These are phyloP conservation scores for Kandelia obovata DNA, from an alignment of 345 rosid genomes.

Conservation along the genomic window DNA sequence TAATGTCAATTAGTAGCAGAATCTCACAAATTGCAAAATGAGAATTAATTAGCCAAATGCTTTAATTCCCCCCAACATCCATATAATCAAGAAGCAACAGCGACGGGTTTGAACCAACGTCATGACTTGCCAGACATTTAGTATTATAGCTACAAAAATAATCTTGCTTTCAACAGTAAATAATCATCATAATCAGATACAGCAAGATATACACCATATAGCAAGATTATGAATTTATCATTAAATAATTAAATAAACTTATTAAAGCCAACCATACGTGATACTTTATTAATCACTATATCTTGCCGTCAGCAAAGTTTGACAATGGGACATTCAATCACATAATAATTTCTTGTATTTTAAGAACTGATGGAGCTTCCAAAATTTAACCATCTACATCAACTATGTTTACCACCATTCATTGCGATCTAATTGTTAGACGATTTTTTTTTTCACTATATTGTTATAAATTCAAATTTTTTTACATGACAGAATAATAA, in stretches of 20 bases:
- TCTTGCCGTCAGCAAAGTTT: neutral
- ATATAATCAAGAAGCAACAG: conserved; percentile 3
- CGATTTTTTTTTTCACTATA: too few relatives aligned
- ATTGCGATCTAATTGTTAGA: too few relatives aligned
- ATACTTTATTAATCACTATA: neutral
- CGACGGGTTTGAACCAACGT: conserved; percentile 19
- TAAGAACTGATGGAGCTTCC: neutral
- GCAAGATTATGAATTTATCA: conserved; percentile 26
- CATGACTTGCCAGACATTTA: conserved; percentile 16
- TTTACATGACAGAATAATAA: too few relatives aligned
- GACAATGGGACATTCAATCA: neutral
- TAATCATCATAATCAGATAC: conserved; percentile 26
- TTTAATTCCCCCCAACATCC: neutral
- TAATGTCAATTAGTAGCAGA: neutral
- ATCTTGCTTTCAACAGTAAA: conserved; percentile 23
- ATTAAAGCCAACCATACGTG: conserved; percentile 10
- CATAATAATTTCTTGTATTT: neutral
- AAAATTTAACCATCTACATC: neutral
- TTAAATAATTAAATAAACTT: conserved; percentile 12
- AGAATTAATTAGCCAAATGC: conserved; percentile 8
- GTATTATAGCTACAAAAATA: conserved; percentile 6
- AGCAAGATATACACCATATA: conserved; percentile 19
- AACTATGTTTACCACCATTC: neutral
- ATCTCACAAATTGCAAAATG: neutral
- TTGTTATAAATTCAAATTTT: too few relatives aligned